A percentile compares a stretch with the other conserved stretches of the same genome.
Evolutionary conservation across 768 basidiomycete species (phyloP).

Genomic region (Suillus placidus): DNA sequence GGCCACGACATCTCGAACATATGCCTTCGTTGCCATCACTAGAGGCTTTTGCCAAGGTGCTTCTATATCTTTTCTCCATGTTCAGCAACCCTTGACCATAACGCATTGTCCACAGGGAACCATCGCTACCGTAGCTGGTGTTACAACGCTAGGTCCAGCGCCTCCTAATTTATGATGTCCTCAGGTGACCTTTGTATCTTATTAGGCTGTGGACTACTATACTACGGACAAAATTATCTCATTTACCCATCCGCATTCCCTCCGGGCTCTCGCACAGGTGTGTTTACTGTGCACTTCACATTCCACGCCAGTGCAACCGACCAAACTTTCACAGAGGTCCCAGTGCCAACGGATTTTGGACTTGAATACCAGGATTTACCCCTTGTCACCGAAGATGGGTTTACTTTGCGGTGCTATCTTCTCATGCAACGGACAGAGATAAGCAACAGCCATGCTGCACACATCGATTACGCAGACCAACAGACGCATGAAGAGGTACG

Average conservation of each 20-base stretch:
- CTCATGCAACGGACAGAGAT: constrained; percentile 64
- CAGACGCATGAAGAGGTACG: constrained; percentile 63
- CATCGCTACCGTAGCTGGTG: constrained; percentile 56
- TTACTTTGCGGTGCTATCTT: constrained; percentile 77
- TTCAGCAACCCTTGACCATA: background rate
- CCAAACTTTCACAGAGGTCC: constrained; percentile 56
- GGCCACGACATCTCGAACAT: constrained; percentile 5
- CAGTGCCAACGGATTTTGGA: constrained; percentile 66
- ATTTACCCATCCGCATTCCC: constrained; percentile 90
- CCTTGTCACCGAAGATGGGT: constrained; percentile 70
- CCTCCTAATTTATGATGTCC: constrained; percentile 9
- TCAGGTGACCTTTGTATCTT: constrained; percentile 1
- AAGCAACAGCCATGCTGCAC: constrained; percentile 34
- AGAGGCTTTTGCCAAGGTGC: constrained; percentile 49
- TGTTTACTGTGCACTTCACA: constrained; percentile 17
- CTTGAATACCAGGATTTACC: constrained; percentile 76
- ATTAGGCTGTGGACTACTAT: constrained; percentile 72
- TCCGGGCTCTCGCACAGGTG: constrained; percentile 78
- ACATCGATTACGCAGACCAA: constrained; percentile 39
- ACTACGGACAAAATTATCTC: constrained; percentile 84
- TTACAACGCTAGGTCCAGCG: constrained; percentile 56
- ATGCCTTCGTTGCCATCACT: constrained; percentile 38
- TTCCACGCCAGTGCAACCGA: background rate
- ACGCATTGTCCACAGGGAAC: constrained; percentile 44
- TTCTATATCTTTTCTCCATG: background rate